Conservation (phyloP, 768 basidiomycete genomes). For the Psilocybe cubensis region DNA sequence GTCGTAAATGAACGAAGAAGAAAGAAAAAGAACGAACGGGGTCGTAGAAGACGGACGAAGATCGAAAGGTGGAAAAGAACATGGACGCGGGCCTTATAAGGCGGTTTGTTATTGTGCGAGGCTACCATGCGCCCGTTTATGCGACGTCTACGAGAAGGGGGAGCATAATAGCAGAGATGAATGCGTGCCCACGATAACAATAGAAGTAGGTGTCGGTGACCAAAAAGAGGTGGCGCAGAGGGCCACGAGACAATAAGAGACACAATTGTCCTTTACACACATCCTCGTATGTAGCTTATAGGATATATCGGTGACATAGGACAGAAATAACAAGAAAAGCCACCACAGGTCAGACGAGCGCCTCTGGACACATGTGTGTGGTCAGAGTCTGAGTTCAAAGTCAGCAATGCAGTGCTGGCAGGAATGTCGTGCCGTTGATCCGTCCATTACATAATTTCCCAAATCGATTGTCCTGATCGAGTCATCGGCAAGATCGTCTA, state of each 20-base stretch:
- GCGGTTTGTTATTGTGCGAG: not conserved
- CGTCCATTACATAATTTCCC: not conserved
- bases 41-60: not conserved
- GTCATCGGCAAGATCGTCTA: constrained; percentile 12
- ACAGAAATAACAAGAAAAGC: too few species aligned
- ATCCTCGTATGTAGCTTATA: too few species aligned
- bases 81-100: constrained; percentile 2
- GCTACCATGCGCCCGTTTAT: not conserved
- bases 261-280: not conserved
- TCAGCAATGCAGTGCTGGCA: too few species aligned
- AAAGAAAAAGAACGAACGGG: not conserved
- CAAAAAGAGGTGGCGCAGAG: not conserved
- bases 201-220: not conserved
- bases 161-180: not conserved
- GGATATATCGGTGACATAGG: too few species aligned
- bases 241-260: not conserved
- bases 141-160: not conserved
- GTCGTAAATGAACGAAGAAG: not conserved
- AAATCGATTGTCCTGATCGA: constrained; percentile 11
- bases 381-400: too few species aligned
- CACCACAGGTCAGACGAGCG: too few species aligned
- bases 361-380: too few species aligned
- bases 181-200: not conserved
- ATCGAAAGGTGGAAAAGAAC: not conserved
- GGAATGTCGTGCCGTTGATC: not conserved